These are phyloP conservation scores for Oxytropis ochrocephala DNA, from an alignment of 306 rosid genomes.

Conservation along the genomic window DNA sequence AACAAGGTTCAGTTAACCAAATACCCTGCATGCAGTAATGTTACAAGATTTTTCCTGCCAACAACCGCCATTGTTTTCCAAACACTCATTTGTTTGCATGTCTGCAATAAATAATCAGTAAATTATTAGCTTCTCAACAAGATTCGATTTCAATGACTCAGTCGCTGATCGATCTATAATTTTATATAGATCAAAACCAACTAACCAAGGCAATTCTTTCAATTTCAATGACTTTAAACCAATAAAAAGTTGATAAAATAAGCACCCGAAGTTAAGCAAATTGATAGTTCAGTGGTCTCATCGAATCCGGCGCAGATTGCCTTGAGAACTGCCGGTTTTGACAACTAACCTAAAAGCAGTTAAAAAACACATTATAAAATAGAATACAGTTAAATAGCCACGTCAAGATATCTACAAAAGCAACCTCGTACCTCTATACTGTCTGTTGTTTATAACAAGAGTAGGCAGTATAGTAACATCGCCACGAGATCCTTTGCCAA, in stretches of 20 bases:
- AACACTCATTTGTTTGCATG: constrained; percentile 84
- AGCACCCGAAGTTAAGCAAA: constrained; percentile 78
- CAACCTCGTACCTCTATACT: constrained; percentile 62
- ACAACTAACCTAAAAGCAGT: constrained; percentile 63
- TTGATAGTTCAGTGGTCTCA: constrained; percentile 88
- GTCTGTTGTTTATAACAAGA: constrained; percentile 81
- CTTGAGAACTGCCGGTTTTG: constrained; percentile 79
- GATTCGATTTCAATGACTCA: neutral
- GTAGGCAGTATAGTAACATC: constrained; percentile 97
- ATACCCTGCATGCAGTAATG: constrained; percentile 95
- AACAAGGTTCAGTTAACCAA: constrained; percentile 9
- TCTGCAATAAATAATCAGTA: constrained; percentile 38
- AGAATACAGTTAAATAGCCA: neutral
- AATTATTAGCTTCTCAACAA: constrained; percentile 25
- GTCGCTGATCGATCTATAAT: too few species aligned
- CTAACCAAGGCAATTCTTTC: too few species aligned
- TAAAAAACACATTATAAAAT: too few species aligned
- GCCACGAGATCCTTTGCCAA: constrained; percentile 91
- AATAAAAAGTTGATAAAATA: neutral
- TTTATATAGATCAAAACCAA: too few species aligned
- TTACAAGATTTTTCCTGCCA: constrained; percentile 63
- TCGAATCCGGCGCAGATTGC: constrained; percentile 79
- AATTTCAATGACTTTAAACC: too few species aligned
- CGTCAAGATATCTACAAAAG: neutral
- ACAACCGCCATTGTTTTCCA: constrained; percentile 92